Evolutionary conservation across 257 asterid genomes (phyloP).

Genomic region (Cordia subcordata): DNA sequence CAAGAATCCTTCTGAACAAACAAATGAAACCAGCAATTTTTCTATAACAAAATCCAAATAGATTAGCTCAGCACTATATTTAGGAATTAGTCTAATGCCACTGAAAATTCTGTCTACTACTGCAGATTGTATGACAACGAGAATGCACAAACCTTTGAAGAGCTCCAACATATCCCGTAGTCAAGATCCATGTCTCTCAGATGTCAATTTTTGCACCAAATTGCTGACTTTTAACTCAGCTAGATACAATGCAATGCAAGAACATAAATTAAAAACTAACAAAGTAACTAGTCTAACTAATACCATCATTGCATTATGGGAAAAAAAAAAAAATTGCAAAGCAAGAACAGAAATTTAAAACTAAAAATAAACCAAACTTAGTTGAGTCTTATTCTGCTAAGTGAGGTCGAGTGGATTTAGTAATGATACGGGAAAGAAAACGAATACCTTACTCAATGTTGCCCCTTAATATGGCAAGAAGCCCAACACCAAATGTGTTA

Average conservation of each 20-base stretch:
- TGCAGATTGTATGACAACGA: no score
- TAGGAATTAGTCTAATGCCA: not conserved
- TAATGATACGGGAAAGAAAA: not conserved
- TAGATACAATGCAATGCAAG: conserved; percentile 12
- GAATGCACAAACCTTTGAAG: conserved; percentile 49
- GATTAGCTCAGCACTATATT: not conserved
- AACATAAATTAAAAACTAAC: not conserved
- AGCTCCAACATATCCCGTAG: conserved; percentile 56
- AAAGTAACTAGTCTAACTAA: conserved; percentile 12
- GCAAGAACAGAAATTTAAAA: no score
- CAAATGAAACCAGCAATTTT: conserved; percentile 1
- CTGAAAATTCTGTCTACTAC: not conserved
- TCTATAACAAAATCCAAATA: not conserved
- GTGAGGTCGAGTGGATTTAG: not conserved
- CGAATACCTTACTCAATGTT: conserved; percentile 1
- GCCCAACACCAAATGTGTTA: conserved; percentile 7
- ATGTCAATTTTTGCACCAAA: conserved; percentile 11
- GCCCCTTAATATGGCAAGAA: conserved; percentile 25
- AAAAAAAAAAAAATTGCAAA: no score
- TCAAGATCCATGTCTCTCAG: conserved; percentile 49
- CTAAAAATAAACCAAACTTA: conserved; percentile 14
- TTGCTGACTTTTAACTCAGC: conserved; percentile 15
- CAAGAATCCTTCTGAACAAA: conserved; percentile 65
- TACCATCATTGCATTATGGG: conserved; percentile 2
- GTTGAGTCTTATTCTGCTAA: conserved; percentile 7